phyloP scores from a whole-genome alignment of 1,284 basidiomycete genomes.

The Boletus smithii region DNA sequence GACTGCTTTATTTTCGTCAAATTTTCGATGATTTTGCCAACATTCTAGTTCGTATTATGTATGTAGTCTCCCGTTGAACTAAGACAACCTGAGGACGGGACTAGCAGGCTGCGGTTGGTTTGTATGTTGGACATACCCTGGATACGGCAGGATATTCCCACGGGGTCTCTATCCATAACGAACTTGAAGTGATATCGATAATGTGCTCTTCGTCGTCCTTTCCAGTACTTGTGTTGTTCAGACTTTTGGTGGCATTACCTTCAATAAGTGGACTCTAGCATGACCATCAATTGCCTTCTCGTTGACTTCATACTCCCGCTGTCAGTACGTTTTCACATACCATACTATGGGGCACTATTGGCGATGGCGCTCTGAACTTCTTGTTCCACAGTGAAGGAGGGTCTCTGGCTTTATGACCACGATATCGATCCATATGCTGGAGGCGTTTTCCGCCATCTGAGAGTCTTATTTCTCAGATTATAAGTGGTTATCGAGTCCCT shows the following conservation, averaged over 20 bases:
- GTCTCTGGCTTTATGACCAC: constrained; percentile 72
- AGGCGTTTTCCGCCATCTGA: constrained; percentile 80
- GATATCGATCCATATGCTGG: constrained; percentile 83
- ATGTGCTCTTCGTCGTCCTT: constrained; percentile 24
- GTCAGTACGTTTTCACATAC: constrained; percentile 32
- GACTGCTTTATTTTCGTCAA: too few species aligned
- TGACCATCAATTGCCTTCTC: constrained; percentile 78
- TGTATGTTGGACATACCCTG: too few species aligned
- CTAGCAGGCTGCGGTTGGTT: too few species aligned
- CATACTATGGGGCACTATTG: background rate
- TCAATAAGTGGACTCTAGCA: constrained; percentile 43
- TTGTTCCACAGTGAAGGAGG: constrained; percentile 72
- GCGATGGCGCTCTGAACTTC: background rate
- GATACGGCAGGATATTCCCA: too few species aligned
- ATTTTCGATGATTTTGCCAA: too few species aligned
- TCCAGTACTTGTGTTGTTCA: constrained; percentile 40
- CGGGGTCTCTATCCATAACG: too few species aligned
- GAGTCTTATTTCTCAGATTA: constrained; percentile 21
- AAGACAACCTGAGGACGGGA: too few species aligned
- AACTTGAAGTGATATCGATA: too few species aligned
- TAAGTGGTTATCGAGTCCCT: background rate
- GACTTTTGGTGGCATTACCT: constrained; percentile 50
- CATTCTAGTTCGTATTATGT: too few species aligned
- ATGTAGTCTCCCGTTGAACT: too few species aligned
- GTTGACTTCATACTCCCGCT: constrained; percentile 66